A percentile compares a stretch with the other conserved stretches of the same genome.
Conservation (phyloP, 495 filamentous ascomycete species). For the Neurospora sp. region DNA sequence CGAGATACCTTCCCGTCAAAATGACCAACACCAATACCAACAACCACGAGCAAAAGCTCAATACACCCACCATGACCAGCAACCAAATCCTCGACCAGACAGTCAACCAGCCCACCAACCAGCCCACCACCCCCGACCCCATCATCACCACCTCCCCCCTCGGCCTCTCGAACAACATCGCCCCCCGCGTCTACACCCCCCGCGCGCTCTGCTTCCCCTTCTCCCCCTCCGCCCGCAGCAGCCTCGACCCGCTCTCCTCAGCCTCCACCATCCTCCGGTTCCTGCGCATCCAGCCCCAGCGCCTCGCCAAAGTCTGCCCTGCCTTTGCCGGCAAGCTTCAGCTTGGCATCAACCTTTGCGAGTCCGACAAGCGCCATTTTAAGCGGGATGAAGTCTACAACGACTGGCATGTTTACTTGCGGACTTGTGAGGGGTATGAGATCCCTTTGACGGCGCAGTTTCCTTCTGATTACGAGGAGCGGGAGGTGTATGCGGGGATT, state of each 20-base stretch:
- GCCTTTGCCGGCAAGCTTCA: slow-evolving; percentile 23
- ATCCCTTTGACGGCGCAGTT: background rate
- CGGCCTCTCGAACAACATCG: slow-evolving; percentile 19
- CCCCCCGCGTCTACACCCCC: slow-evolving; percentile 24
- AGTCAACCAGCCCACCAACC: background rate
- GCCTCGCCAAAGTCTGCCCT: slow-evolving; percentile 16
- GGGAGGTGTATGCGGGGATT: background rate
- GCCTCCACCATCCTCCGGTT: slow-evolving; percentile 14
- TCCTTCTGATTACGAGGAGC: background rate
- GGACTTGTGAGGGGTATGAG: background rate
- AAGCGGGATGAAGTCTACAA: slow-evolving; percentile 3
- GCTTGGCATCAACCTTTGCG: background rate
- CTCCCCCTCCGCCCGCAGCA: slow-evolving; percentile 6
- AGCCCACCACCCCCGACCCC: background rate
- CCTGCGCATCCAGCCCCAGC: slow-evolving; percentile 15
- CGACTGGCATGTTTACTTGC: slow-evolving; percentile 5
- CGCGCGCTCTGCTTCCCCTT: slow-evolving; percentile 27
- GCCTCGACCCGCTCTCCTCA: background rate
- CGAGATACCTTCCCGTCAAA: background rate
- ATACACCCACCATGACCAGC: background rate
- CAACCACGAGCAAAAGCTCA: background rate
- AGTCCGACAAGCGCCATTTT: background rate
- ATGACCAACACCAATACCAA: background rate
- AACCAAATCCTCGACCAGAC: background rate
- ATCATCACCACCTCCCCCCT: background rate